Base-by-base conservation (phyloP, 2,329 filamentous ascomycete species). In the Epichloe sylvatica region DNA sequence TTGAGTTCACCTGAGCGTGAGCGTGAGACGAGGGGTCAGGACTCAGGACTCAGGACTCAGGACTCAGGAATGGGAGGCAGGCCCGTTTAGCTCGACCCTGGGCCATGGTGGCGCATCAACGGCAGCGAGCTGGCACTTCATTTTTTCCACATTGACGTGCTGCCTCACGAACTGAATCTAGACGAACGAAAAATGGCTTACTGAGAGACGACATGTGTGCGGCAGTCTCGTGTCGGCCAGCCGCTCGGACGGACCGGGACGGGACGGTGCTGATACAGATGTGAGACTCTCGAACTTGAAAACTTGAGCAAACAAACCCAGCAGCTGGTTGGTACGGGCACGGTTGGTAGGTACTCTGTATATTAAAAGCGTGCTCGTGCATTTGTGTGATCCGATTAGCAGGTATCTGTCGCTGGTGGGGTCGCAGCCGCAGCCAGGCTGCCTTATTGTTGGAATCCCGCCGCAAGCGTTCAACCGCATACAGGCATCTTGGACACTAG, bases 151-250 rank as follows among this genome's bases (percentile, higher is more conserved):
- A 44, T 25, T n/a, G 41, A 11, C 30, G 33, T 8, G 39, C 17
- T 23, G 39, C 13, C 12, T 13, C 39, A 21, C 39, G 21, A 41
- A 21, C 23, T 9, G 19, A 12, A 12, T 13, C 6, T 41, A 41
- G 11, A 41, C 36, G 17, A 19, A 37, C 25, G 0, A 15, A 4
- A 38, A 17, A 45, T 17, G 21, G 43, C 50, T 49, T 52, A 52
- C 50, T 52, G 34, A 52, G 44, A 49, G 50, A 52, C n/a, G 47
- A 21, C 50, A 52, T 52, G 23, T 33, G 33, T 13, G 39, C 45
- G 35, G 34, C 43, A 19, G 36, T 25, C 11, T 13, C 21, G 36
- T 37, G 9, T 7, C 35, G 15, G 12, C 19, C n/a, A 44, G 47
- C 21, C 47, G 23, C 41, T 45, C 35, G 34, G 35, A 35, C 19